phyloP scores from a whole-genome alignment of 768 basidiomycete species.

The Podaxis sp. region DNA sequence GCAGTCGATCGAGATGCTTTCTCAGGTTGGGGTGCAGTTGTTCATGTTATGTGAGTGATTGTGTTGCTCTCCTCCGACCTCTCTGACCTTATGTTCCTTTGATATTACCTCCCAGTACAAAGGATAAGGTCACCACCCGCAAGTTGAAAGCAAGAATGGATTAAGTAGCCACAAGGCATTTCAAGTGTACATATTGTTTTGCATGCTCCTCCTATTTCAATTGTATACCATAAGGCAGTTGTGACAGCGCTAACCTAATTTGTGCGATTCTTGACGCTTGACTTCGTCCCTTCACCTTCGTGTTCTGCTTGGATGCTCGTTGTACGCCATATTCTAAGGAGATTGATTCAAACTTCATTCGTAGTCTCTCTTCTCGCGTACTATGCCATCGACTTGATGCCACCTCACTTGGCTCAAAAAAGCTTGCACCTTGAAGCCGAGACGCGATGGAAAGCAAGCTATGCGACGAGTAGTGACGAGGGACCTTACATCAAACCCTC shows the following conservation, averaged over 20 bases:
- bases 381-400: neutral
- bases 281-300: neutral
- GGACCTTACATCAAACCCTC: constrained; percentile 2
- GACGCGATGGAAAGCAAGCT: constrained; percentile 7
- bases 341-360: neutral
- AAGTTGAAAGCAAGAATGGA: constrained; percentile 93
- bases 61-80: constrained; percentile 3
- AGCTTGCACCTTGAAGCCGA: neutral
- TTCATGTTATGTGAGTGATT: constrained; percentile 85
- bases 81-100: neutral
- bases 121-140: constrained; percentile 77
- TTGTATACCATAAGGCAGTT: constrained; percentile 6
- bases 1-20: constrained; percentile 95
- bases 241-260: neutral
- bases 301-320: neutral
- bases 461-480: constrained; percentile 7
- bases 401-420: neutral
- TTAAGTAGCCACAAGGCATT: constrained; percentile 35
- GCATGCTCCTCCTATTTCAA: constrained; percentile 5
- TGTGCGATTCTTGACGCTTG: neutral
- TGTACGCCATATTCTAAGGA: neutral
- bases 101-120: constrained; percentile 47
- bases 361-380: constrained; percentile 6
- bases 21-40: constrained; percentile 95
- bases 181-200: constrained; percentile 7